Percentiles rank a stretch among this genome's conserved stretches.
Conservation (phyloP, 2,329 filamentous ascomycete species). For the Fusarium sublunatum region DNA sequence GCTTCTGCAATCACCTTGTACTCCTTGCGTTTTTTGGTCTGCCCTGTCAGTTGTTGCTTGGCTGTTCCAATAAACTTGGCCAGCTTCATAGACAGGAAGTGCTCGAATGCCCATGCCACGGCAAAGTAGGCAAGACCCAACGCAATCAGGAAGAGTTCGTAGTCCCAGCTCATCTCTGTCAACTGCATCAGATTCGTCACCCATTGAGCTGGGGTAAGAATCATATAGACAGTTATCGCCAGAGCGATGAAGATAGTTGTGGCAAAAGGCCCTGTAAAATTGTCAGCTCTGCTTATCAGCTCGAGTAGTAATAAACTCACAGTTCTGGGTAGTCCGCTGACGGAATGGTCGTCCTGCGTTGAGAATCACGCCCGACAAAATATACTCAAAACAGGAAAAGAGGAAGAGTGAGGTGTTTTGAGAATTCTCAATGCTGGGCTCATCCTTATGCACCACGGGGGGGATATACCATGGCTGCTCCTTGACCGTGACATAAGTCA, state of each 20-base stretch:
- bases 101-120: constrained; percentile 77
- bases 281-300: constrained; percentile 3
- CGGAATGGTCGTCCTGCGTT: constrained; percentile 93
- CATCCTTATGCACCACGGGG: constrained; percentile 78
- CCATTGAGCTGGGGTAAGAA: constrained; percentile 77
- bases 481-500: constrained; percentile 79
- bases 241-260: constrained; percentile 77
- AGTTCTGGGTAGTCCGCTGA: constrained; percentile 81
- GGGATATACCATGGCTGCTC: constrained; percentile 88
- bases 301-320: constrained; percentile 58
- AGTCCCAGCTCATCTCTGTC: constrained; percentile 77
- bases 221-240: constrained; percentile 79
- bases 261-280: constrained; percentile 78
- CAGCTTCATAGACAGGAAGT: constrained; percentile 74
- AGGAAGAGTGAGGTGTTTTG: constrained; percentile 94
- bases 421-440: constrained; percentile 89
- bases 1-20: constrained; percentile 85
- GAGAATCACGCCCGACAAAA: constrained; percentile 86
- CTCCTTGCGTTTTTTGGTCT: constrained; percentile 81
- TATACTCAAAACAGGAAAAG: constrained; percentile 93
- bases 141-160: constrained; percentile 76
- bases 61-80: constrained; percentile 73
- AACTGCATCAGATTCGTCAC: constrained; percentile 84
- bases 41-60: constrained; percentile 67
- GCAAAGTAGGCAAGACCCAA: constrained; percentile 77